These are phyloP conservation scores for Hanseniaspora guilliermondii DNA, from an alignment of 805 yeast species.

Conservation along the genomic window DNA sequence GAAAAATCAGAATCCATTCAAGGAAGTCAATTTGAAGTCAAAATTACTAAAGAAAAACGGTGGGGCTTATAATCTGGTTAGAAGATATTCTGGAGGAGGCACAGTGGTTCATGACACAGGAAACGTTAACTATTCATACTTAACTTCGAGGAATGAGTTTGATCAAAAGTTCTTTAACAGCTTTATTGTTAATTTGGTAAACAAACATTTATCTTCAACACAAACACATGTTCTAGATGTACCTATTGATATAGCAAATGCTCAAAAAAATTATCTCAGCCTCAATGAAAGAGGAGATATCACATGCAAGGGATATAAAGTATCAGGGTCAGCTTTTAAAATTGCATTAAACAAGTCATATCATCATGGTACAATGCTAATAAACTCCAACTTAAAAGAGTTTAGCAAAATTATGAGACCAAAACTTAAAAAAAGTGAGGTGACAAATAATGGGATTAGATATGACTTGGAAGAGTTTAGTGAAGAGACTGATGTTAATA, in stretches of 20 bases:
- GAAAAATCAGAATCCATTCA: slow-evolving; percentile 91
- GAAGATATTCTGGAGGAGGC: slow-evolving; percentile 91
- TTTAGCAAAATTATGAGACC: slow-evolving; percentile 49
- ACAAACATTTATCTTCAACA: not conserved
- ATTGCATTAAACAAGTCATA: slow-evolving; percentile 68
- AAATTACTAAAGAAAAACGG: slow-evolving; percentile 29
- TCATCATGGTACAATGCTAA: slow-evolving; percentile 93
- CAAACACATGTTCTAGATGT: slow-evolving; percentile 2
- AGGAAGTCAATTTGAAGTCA: slow-evolving; percentile 54
- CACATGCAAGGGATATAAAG: slow-evolving; percentile 33
- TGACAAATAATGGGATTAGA: not conserved
- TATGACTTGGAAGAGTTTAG: slow-evolving; percentile 33
- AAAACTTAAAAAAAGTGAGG: slow-evolving; percentile 21
- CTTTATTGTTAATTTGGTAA: slow-evolving; percentile 32
- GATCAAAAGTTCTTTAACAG: slow-evolving; percentile 43
- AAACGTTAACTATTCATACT: slow-evolving; percentile 73
- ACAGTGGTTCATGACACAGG: slow-evolving; percentile 91
- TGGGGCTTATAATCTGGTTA: slow-evolving; percentile 48
- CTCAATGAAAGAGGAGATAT: slow-evolving; percentile 78
- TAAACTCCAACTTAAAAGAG: slow-evolving; percentile 49
- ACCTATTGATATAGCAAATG: slow-evolving; percentile 11
- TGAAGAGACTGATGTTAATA: slow-evolving; percentile 45
- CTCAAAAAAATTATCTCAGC: slow-evolving; percentile 23
- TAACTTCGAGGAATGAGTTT: slow-evolving; percentile 57
- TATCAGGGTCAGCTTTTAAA: slow-evolving; percentile 90